phyloP scores from a whole-genome alignment of 495 filamentous ascomycete species.

The Elasticomyces elasticus region DNA sequence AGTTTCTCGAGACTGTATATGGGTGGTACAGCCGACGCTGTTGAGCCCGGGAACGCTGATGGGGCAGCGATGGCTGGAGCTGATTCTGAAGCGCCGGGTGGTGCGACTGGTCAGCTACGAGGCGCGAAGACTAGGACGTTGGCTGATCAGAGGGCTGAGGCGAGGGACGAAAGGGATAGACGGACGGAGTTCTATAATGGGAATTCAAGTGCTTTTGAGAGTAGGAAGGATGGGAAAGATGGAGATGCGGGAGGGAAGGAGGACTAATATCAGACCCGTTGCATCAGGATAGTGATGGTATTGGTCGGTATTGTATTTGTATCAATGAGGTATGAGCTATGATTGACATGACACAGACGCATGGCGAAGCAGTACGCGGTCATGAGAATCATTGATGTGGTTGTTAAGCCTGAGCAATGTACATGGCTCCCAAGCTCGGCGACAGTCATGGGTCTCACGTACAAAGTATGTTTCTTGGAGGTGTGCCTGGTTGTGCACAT shows the following conservation, averaged over 20 bases:
- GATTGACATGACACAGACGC: too few relatives aligned
- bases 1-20: constrained; percentile 33
- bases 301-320: background rate
- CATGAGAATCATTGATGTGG: too few relatives aligned
- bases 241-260: background rate
- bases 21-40: constrained; percentile 24
- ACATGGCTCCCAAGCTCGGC: too few relatives aligned
- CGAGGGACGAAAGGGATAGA: constrained; percentile 18
- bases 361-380: too few relatives aligned
- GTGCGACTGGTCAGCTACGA: too few relatives aligned
- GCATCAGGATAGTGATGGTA: too few relatives aligned
- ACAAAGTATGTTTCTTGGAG: too few relatives aligned
- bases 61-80: constrained; percentile 10
- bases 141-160: constrained; percentile 39
- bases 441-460: too few relatives aligned
- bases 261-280: background rate
- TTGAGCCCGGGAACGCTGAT: constrained; percentile 6
- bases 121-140: constrained; percentile 44
- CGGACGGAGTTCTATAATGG: constrained; percentile 71
- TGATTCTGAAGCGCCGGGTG: background rate
- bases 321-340: too few relatives aligned
- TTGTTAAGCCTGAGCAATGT: too few relatives aligned
- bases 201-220: constrained; percentile 75
- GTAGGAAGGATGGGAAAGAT: constrained; percentile 49
- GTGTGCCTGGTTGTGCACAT: too few relatives aligned